These are phyloP conservation scores for Lichtheimia hyalospora DNA, from an alignment of 371 early-diverging fungal species.

Conservation along the genomic window DNA sequence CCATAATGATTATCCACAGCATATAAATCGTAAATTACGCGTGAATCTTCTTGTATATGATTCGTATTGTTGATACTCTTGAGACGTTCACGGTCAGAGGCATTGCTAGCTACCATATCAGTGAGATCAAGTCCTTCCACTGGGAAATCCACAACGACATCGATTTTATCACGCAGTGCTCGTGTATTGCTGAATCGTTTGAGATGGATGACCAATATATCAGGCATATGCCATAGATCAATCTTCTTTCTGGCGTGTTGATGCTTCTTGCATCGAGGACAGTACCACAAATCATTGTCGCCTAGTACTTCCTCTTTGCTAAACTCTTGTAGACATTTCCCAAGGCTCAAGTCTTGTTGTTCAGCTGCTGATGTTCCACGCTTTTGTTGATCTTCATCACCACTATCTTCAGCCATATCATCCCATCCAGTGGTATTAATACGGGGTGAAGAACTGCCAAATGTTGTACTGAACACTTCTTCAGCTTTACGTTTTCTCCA, in stretches of 20 bases:
- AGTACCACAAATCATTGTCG: slow-evolving; percentile 66
- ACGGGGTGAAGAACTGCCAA: too few relatives aligned
- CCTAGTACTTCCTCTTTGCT: slow-evolving; percentile 59
- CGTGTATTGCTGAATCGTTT: slow-evolving; percentile 67
- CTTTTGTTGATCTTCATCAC: slow-evolving; percentile 21
- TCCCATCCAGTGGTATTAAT: slow-evolving; percentile 19
- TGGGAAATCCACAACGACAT: slow-evolving; percentile 66
- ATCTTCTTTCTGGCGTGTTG: slow-evolving; percentile 58
- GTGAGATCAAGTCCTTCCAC: slow-evolving; percentile 41
- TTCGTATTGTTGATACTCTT: slow-evolving; percentile 7
- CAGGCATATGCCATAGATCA: slow-evolving; percentile 58
- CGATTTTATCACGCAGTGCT: slow-evolving; percentile 60
- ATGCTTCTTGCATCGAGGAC: slow-evolving; percentile 59
- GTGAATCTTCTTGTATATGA: slow-evolving; percentile 12
- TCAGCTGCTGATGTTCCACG: background rate
- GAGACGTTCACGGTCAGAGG: slow-evolving; percentile 7
- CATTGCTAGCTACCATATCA: slow-evolving; percentile 12
- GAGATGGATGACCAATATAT: slow-evolving; percentile 60
- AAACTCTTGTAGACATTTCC: slow-evolving; percentile 64
- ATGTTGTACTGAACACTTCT: slow-evolving; percentile 1
- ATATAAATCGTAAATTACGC: slow-evolving; percentile 79
- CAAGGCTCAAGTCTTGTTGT: slow-evolving; percentile 15
- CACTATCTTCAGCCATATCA: slow-evolving; percentile 8
- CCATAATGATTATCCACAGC: slow-evolving; percentile 93
- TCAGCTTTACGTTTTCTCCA: slow-evolving; percentile 28